phyloP scores from a whole-genome alignment of 2,329 filamentous ascomycete genomes.

The Fusarium austroafricanum region DNA sequence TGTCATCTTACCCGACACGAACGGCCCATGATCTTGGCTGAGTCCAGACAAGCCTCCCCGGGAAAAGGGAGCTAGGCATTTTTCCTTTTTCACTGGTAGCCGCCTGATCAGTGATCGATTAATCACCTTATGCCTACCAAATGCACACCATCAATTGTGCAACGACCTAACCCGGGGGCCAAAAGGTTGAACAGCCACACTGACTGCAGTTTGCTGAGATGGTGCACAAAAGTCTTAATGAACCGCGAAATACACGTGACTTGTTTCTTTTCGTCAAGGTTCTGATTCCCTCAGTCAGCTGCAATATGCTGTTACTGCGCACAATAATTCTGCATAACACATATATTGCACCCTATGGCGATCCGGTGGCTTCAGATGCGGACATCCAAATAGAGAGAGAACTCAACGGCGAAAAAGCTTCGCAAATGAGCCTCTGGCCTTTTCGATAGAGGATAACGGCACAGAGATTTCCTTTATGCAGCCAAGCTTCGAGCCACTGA shows the following conservation, averaged over 20 bases:
- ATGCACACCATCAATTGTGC: background rate
- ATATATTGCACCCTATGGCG: background rate
- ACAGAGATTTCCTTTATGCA: background rate
- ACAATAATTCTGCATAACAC: background rate
- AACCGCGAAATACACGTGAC: background rate
- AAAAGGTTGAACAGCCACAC: background rate
- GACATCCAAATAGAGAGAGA: background rate
- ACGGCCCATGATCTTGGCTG: background rate
- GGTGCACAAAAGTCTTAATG: background rate
- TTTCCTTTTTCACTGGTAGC: background rate
- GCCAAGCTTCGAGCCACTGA: slow-evolving; percentile 5
- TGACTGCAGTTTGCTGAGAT: background rate
- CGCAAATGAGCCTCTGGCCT: background rate
- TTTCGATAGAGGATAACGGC: background rate
- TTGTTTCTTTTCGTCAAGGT: background rate
- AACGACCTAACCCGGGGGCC: background rate
- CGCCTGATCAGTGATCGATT: background rate
- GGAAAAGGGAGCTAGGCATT: background rate
- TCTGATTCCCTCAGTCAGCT: background rate
- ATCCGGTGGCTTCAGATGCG: background rate
- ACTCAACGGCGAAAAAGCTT: background rate
- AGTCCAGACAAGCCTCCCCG: background rate
- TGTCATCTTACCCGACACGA: slow-evolving; percentile 1
- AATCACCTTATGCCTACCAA: background rate
- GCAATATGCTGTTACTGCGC: background rate